Evolutionary conservation across 2,329 filamentous ascomycete genomes (phyloP).

Genomic region (Fonsecaea pedrosoi): DNA sequence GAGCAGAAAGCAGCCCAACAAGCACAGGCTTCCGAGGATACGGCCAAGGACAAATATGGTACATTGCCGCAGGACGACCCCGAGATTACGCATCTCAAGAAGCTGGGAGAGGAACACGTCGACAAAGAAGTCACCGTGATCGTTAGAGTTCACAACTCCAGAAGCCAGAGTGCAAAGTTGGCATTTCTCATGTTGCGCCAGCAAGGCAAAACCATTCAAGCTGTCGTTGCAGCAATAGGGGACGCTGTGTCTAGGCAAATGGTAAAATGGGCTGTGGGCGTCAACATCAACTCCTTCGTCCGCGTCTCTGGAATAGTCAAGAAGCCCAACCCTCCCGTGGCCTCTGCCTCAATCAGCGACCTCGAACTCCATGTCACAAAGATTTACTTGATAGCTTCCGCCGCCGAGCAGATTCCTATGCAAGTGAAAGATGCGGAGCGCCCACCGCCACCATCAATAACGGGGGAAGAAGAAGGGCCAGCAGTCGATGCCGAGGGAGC

Average conservation of each 20-base stretch:
- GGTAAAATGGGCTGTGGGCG: slow-evolving; percentile 84
- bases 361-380: slow-evolving; percentile 89
- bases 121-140: slow-evolving; percentile 77
- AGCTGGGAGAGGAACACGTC: slow-evolving; percentile 66
- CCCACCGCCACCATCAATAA: slow-evolving; percentile 49
- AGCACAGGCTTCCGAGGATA: slow-evolving; percentile 52
- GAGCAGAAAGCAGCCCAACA: slow-evolving; percentile 40
- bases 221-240: slow-evolving; percentile 70
- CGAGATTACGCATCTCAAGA: slow-evolving; percentile 65
- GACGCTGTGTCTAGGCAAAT: slow-evolving; percentile 76
- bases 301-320: slow-evolving; percentile 80
- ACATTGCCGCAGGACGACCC: slow-evolving; percentile 64
- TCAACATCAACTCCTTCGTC: slow-evolving; percentile 82
- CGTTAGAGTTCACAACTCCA: slow-evolving; percentile 83
- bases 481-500: slow-evolving; percentile 58
- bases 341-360: slow-evolving; percentile 79
- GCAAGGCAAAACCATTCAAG: slow-evolving; percentile 81
- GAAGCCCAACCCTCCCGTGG: slow-evolving; percentile 84
- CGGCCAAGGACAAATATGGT: slow-evolving; percentile 81
- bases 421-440: slow-evolving; percentile 62
- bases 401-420: slow-evolving; percentile 66
- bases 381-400: slow-evolving; percentile 76
- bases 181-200: slow-evolving; percentile 85
- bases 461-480: slow-evolving; percentile 52
- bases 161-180: slow-evolving; percentile 89